Percentiles rank a stretch among this genome's conserved stretches.
These are phyloP conservation scores for Lanmaoa pseudosensibilis DNA, from an alignment of 768 basidiomycete species.

Conservation along the genomic window DNA sequence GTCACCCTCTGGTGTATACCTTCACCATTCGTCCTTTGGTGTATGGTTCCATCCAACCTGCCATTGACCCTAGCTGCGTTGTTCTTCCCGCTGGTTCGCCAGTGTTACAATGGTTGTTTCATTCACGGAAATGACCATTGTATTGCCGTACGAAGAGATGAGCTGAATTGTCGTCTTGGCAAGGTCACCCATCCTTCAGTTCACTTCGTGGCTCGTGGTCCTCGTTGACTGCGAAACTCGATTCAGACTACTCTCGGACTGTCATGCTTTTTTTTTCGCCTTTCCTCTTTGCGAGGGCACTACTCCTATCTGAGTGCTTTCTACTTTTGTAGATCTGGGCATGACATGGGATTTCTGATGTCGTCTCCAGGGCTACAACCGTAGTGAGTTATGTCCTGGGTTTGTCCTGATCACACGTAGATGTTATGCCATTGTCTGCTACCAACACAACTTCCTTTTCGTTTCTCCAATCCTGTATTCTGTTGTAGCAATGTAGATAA, in stretches of 20 bases:
- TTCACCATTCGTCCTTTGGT: constrained; percentile 1
- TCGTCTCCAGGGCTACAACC: constrained; percentile 3
- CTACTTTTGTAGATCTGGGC: constrained; percentile 1
- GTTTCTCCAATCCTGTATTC: background rate
- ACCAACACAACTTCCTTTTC: background rate
- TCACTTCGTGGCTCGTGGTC: constrained; percentile 30
- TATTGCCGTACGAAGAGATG: constrained; percentile 20
- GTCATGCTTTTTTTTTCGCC: constrained; percentile 10
- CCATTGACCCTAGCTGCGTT: constrained; percentile 4
- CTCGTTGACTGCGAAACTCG: constrained; percentile 26
- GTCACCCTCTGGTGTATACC: constrained; percentile 10
- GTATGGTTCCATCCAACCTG: background rate
- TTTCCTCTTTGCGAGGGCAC: constrained; percentile 18
- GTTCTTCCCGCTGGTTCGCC: constrained; percentile 7
- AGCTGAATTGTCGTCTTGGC: background rate
- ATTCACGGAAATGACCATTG: background rate
- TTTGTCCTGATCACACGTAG: too few relatives aligned
- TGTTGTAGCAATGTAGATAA: background rate
- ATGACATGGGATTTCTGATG: background rate
- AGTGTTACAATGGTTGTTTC: constrained; percentile 2
- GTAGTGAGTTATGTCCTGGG: background rate
- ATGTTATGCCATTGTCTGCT: background rate
- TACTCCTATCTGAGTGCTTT: background rate
- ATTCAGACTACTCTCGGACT: constrained; percentile 38
- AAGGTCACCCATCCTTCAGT: constrained; percentile 22